Percentiles rank a stretch among this genome's conserved stretches.
Conservation (phyloP, 441 rosid species). For the Syzygium syzygioides region DNA sequence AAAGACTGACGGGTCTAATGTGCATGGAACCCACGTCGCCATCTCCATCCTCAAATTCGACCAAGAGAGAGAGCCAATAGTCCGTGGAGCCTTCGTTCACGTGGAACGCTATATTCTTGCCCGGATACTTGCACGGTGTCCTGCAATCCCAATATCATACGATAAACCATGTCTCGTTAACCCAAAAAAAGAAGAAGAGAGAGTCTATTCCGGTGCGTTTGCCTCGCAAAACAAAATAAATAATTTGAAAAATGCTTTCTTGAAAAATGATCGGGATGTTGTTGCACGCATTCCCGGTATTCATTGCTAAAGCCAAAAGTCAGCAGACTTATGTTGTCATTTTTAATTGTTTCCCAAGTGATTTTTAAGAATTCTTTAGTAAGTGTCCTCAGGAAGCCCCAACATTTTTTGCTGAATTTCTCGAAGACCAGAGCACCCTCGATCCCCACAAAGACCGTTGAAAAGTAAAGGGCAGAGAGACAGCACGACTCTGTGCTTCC, state of each 20-base stretch:
- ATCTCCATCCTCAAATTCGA: conserved; percentile 91
- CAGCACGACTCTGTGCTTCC: not conserved
- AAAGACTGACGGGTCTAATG: conserved; percentile 52
- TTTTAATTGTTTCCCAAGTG: not conserved
- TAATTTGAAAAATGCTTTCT: too few relatives aligned
- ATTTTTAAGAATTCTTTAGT: not conserved
- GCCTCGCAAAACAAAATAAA: too few relatives aligned
- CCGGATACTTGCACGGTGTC: conserved; percentile 78
- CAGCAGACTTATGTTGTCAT: not conserved
- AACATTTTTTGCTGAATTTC: not conserved
- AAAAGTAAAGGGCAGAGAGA: not conserved
- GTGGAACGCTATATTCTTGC: conserved; percentile 78
- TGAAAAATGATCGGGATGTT: too few relatives aligned
- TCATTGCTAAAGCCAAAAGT: not conserved
- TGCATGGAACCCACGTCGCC: conserved; percentile 97
- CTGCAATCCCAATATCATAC: conserved; percentile 23
- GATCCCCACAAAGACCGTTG: not conserved
- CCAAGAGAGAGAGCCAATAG: conserved; percentile 77
- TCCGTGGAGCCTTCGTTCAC: conserved; percentile 86
- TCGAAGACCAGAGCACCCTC: not conserved
- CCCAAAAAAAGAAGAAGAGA: not conserved
- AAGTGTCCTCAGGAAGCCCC: not conserved
- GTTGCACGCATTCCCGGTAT: too few relatives aligned
- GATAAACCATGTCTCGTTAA: not conserved
- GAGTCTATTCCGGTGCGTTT: not conserved